These are phyloP conservation scores for Ocimum tenuiflorum DNA, from an alignment of 257 asterid species.

Conservation along the genomic window DNA sequence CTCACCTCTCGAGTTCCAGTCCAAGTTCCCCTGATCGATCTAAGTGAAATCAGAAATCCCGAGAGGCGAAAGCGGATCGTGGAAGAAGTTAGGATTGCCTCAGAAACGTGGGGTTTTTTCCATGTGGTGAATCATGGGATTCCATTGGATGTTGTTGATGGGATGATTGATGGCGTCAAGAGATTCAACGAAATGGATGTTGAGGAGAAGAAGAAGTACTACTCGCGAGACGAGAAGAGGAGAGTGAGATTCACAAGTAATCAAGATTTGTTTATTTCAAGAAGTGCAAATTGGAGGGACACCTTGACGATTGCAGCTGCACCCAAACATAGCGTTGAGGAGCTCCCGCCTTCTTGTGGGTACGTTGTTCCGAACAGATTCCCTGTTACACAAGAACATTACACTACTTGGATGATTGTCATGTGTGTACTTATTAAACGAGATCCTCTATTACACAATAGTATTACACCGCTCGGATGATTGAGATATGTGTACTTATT, in stretches of 20 bases:
- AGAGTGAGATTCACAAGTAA: conserved; percentile 30
- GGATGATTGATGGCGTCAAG: conserved; percentile 18
- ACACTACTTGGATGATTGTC: too few species aligned
- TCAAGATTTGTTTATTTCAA: conserved; percentile 32
- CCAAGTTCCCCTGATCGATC: conserved; percentile 41
- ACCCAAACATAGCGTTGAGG: conserved; percentile 17
- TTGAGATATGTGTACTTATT: too few species aligned
- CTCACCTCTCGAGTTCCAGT: not conserved
- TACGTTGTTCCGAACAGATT: too few species aligned
- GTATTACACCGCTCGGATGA: too few species aligned
- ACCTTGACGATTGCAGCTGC: conserved; percentile 26
- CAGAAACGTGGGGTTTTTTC: conserved; percentile 43
- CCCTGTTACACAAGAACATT: too few species aligned
- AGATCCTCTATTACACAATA: too few species aligned
- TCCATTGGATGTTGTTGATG: conserved; percentile 27
- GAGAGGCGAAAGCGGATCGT: conserved; percentile 22
- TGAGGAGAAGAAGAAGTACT: conserved; percentile 36
- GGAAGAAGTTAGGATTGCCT: conserved; percentile 30
- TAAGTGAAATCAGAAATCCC: conserved; percentile 18
- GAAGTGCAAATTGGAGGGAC: conserved; percentile 59
- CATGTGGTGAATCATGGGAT: conserved; percentile 47
- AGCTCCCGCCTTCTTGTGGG: conserved; percentile 47
- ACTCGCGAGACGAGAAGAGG: conserved; percentile 33
- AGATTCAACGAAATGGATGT: conserved; percentile 28
- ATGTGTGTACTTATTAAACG: too few species aligned